phyloP scores from a whole-genome alignment of 805 yeast species.

The Kuraishia hungarica region DNA sequence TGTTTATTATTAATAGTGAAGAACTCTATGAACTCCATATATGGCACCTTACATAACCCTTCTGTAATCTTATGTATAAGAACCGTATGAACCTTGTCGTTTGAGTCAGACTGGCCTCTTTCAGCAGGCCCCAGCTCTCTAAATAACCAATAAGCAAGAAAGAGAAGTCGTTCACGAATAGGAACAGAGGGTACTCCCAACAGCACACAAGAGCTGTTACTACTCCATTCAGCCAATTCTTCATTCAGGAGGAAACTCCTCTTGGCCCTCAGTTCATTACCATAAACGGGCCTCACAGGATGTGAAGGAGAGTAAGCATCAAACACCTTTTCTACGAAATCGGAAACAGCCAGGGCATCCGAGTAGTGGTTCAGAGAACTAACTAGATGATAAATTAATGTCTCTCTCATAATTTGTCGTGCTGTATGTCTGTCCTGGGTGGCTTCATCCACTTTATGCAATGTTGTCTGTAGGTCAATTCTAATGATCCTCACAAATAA shows the following conservation, averaged over 20 bases:
- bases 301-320: not conserved
- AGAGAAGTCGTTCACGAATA: not conserved
- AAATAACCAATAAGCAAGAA: not conserved
- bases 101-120: not conserved
- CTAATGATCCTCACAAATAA: not conserved
- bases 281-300: not conserved
- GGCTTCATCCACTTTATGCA: not conserved
- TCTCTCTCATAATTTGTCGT: not conserved
- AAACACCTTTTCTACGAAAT: not conserved
- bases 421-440: not conserved
- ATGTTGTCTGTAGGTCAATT: not conserved
- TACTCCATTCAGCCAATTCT: not conserved
- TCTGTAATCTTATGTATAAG: not conserved
- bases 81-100: not conserved
- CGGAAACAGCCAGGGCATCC: not conserved
- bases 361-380: not conserved
- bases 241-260: not conserved
- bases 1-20: not conserved
- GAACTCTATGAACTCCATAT: conserved; percentile 4
- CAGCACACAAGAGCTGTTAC: not conserved
- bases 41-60: not conserved
- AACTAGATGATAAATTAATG: not conserved
- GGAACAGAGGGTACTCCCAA: conserved; percentile 1
- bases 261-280: not conserved
- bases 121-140: not conserved